phyloP scores from a whole-genome alignment of 148 eudicot species.

The Euryodendron excelsum region DNA sequence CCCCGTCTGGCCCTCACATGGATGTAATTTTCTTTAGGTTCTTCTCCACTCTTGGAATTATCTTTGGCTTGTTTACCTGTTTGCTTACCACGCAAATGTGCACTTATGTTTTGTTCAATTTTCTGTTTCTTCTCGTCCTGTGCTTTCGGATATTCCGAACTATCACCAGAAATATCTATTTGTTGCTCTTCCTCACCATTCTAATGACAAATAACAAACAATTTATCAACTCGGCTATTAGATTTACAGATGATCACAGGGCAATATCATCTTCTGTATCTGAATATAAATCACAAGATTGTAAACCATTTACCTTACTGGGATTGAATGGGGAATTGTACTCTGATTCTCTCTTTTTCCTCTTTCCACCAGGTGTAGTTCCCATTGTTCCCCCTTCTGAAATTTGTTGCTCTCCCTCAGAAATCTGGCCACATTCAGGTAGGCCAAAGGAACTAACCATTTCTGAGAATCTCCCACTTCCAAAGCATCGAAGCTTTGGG shows the following conservation, averaged over 20 bases:
- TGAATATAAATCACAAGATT: no score
- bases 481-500: conserved; percentile 54
- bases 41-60: conserved; percentile 49
- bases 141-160: conserved; percentile 44
- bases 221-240: conserved; percentile 13
- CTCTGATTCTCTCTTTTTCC: conserved; percentile 56
- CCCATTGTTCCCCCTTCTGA: conserved; percentile 42
- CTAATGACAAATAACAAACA: conserved; percentile 34
- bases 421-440: not conserved
- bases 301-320: conserved; percentile 41
- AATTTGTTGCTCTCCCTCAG: conserved; percentile 34
- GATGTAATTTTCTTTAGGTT: conserved; percentile 67
- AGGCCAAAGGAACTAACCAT: conserved; percentile 55
- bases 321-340: conserved; percentile 39
- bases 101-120: conserved; percentile 31
- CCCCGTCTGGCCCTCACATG: conserved; percentile 98
- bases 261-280: not conserved
- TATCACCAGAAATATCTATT: conserved; percentile 47
- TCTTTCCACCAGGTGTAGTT: conserved; percentile 55
- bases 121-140: conserved; percentile 55
- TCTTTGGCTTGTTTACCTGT: conserved; percentile 63
- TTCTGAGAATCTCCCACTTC: conserved; percentile 63
- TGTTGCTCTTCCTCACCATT: conserved; percentile 44
- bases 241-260: conserved; percentile 7
- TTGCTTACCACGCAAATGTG: conserved; percentile 47